Percentiles rank a stretch among this genome's conserved stretches.
phyloP scores from a whole-genome alignment of 2,329 filamentous ascomycete species.

The Xylaria sp. region DNA sequence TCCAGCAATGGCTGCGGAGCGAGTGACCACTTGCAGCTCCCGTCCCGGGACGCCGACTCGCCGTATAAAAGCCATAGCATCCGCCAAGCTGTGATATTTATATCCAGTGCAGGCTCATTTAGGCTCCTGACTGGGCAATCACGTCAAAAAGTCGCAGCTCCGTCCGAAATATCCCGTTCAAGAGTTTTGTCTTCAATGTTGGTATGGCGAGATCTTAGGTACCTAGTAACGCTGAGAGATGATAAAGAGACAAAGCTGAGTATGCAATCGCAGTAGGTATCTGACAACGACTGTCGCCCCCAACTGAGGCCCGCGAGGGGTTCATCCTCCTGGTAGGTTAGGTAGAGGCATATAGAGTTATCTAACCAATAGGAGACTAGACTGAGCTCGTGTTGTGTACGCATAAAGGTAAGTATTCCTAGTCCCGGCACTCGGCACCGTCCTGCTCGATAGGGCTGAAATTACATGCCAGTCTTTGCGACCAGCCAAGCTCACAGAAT shows the following conservation, averaged over 20 bases:
- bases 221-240: background rate
- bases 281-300: background rate
- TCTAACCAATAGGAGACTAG: conserved; percentile 7
- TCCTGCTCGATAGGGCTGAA: conserved; percentile 4
- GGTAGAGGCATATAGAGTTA: background rate
- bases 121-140: conserved; percentile 4
- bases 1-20: background rate
- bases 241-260: background rate
- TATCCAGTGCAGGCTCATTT: conserved; percentile 1
- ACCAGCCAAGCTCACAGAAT: background rate
- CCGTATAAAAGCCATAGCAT: background rate
- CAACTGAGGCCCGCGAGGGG: background rate
- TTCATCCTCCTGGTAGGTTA: background rate
- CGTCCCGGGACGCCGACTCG: background rate
- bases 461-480: background rate
- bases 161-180: background rate
- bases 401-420: background rate
- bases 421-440: conserved; percentile 1
- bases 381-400: background rate
- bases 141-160: background rate
- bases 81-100: conserved; percentile 14
- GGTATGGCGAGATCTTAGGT: background rate
- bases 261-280: background rate
- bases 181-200: background rate
- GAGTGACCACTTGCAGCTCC: background rate